Evolutionary conservation across 179 eudicot species (phyloP).

Genomic region (Camellia oleifera): DNA sequence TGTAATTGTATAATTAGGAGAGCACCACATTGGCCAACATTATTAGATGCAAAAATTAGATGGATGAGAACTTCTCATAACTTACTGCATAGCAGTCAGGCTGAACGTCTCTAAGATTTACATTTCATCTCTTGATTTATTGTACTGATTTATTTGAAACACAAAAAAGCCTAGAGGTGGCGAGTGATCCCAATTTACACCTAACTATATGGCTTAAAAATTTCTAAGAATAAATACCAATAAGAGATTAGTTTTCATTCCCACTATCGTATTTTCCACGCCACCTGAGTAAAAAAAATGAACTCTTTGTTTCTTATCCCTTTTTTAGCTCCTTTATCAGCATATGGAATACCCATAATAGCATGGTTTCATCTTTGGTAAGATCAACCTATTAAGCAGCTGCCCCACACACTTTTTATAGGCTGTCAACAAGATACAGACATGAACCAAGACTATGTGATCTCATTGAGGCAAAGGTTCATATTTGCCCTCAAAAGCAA

Average conservation of each 20-base stretch:
- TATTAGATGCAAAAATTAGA: background rate
- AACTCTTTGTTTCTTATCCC: background rate
- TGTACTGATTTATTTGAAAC: too few relatives aligned
- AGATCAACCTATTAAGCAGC: background rate
- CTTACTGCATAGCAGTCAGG: background rate
- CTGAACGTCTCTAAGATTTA: background rate
- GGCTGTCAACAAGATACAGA: background rate
- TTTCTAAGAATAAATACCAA: too few relatives aligned
- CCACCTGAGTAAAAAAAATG: background rate
- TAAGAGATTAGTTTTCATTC: too few relatives aligned
- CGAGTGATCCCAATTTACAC: too few relatives aligned
- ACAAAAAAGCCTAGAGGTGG: too few relatives aligned
- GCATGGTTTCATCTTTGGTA: background rate
- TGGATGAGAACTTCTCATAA: background rate
- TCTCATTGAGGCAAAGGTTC: background rate
- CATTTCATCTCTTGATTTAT: background rate
- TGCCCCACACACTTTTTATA: background rate
- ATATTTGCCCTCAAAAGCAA: background rate
- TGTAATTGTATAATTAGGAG: background rate
- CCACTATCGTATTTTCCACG: background rate
- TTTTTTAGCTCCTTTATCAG: background rate
- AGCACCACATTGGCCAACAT: background rate
- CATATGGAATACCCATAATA: background rate
- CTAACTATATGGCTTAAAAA: too few relatives aligned
- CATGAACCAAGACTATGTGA: background rate